phyloP scores from a whole-genome alignment of 352 stramenopile species.

The Peronospora farinosa region DNA sequence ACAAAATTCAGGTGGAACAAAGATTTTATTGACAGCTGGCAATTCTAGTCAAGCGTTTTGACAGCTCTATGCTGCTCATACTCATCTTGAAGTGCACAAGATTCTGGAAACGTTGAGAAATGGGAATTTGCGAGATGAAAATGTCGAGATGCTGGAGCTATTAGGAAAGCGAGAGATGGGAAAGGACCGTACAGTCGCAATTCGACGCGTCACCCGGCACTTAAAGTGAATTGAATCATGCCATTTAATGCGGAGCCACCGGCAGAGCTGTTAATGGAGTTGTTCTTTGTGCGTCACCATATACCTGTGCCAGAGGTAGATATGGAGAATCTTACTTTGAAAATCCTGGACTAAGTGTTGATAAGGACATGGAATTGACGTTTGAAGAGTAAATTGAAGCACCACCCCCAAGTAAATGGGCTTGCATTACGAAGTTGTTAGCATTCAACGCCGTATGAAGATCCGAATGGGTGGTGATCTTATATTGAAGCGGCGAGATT shows the following conservation, averaged over 20 bases:
- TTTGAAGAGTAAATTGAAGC: constrained; percentile 90
- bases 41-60: constrained; percentile 90
- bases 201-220: constrained; percentile 74
- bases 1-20: constrained; percentile 91
- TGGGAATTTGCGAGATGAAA: constrained; percentile 82
- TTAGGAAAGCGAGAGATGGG: constrained; percentile 77
- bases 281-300: constrained; percentile 98
- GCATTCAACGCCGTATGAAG: too few species aligned
- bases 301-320: constrained; percentile 91
- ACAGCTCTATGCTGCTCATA: constrained; percentile 95
- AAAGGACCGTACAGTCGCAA: constrained; percentile 92
- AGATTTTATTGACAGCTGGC: constrained; percentile 86
- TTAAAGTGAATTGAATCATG: constrained; percentile 92
- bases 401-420: too few species aligned
- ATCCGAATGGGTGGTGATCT: too few species aligned
- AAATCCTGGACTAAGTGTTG: constrained; percentile 59
- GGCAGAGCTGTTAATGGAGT: constrained; percentile 86
- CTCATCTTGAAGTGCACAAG: constrained; percentile 87
- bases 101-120: constrained; percentile 90
- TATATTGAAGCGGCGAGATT: too few species aligned
- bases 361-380: constrained; percentile 40
- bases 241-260: constrained; percentile 95
- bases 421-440: too few species aligned
- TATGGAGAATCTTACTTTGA: constrained; percentile 51
- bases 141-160: constrained; percentile 84